These are phyloP conservation scores for Lotmaria passim DNA, from an alignment of 208 protist genomes.

Conservation along the genomic window DNA sequence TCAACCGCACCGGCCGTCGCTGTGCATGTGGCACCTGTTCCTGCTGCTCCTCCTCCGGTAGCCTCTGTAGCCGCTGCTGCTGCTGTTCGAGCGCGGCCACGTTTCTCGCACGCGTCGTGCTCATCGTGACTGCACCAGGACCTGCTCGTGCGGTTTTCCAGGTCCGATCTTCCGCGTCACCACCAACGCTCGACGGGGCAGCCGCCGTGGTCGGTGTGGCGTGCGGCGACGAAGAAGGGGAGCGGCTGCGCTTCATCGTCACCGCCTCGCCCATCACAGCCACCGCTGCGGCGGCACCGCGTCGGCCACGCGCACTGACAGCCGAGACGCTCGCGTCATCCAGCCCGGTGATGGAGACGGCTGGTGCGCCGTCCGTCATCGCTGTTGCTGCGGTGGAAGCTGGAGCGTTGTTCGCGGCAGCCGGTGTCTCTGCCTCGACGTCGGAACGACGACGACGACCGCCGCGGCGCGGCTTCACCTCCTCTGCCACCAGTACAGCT, in stretches of 20 bases:
- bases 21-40: conserved; percentile 15
- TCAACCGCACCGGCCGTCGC: conserved; percentile 28
- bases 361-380: neutral
- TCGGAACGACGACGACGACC: conserved; percentile 20
- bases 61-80: conserved; percentile 11
- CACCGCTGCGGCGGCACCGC: neutral
- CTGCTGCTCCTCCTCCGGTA: conserved; percentile 24
- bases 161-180: neutral
- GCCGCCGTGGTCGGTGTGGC: neutral
- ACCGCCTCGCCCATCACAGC: neutral
- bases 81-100: conserved; percentile 9
- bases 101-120: neutral
- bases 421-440: neutral
- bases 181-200: neutral
- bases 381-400: neutral
- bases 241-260: conserved; percentile 28
- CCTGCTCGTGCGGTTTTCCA: neutral
- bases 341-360: neutral
- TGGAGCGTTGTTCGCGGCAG: neutral
- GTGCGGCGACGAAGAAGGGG: conserved; percentile 16
- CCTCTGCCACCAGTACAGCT: neutral
- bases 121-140: neutral
- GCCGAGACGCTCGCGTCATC: neutral
- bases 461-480: conserved; percentile 18
- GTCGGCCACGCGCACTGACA: neutral